Conservation (phyloP, 192 early-diverging fungal genomes). For the Linnemannia exigua region DNA sequence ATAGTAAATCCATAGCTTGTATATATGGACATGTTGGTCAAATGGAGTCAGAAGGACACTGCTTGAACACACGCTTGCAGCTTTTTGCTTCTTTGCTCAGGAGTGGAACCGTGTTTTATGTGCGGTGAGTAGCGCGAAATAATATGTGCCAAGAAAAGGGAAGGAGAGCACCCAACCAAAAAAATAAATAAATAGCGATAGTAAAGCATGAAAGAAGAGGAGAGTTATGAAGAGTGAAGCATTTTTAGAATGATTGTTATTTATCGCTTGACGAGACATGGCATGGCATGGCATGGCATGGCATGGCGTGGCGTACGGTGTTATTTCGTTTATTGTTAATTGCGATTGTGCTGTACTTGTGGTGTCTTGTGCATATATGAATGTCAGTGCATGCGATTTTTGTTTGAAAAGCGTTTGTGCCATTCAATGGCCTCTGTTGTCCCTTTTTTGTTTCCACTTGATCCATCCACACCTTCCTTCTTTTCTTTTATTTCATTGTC, state of each 20-base stretch:
- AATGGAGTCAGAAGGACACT: background rate
- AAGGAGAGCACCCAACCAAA: background rate
- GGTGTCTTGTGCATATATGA: background rate
- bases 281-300: background rate
- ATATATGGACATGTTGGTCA: background rate
- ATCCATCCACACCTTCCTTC: background rate
- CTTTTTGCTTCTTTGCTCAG: background rate
- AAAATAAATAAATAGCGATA: background rate
- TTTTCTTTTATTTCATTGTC: background rate
- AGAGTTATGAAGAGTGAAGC: background rate
- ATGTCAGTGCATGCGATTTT: background rate
- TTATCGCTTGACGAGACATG: background rate
- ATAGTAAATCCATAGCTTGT: too few relatives aligned
- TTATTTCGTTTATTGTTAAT: background rate
- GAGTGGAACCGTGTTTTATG: background rate
- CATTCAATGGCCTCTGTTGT: background rate
- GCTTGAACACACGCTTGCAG: background rate
- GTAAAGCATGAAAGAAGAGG: background rate
- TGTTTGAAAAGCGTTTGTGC: background rate
- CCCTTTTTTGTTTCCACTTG: background rate
- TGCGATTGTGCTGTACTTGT: too few relatives aligned
- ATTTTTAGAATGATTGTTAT: background rate
- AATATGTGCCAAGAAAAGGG: background rate
- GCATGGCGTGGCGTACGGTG: background rate
- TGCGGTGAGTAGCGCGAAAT: background rate